Evolutionary conservation across 805 yeast species (phyloP).

Genomic region (Metschnikowia lochheadii): DNA sequence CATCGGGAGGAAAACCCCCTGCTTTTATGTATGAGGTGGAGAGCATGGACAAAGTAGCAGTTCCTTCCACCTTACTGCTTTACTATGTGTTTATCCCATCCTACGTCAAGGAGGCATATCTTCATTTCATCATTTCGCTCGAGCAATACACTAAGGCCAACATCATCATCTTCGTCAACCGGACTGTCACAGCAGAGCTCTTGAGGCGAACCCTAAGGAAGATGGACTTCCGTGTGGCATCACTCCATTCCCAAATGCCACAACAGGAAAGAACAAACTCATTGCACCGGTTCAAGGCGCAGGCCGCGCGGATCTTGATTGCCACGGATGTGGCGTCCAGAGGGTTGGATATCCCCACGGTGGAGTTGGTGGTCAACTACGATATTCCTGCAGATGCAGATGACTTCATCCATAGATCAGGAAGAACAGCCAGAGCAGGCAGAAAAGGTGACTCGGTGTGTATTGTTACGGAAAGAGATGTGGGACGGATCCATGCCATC

Average conservation of each 20-base stretch:
- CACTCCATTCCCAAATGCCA: constrained; percentile 92
- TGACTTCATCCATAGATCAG: constrained; percentile 94
- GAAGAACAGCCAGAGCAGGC: constrained; percentile 99
- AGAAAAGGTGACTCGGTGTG: constrained; percentile 79
- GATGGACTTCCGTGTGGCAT: constrained; percentile 76
- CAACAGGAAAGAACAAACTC: constrained; percentile 90
- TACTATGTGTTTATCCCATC: constrained; percentile 76
- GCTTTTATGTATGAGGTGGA: constrained; percentile 75
- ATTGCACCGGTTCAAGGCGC: constrained; percentile 87
- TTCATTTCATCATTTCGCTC: constrained; percentile 61
- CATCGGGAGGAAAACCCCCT: constrained; percentile 50
- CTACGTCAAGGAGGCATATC: constrained; percentile 84
- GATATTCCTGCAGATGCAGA: constrained; percentile 96
- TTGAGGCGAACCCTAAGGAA: constrained; percentile 70
- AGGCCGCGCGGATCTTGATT: constrained; percentile 86
- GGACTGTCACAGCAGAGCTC: constrained; percentile 87
- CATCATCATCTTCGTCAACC: constrained; percentile 85
- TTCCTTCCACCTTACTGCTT: constrained; percentile 68
- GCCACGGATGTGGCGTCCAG: constrained; percentile 98
- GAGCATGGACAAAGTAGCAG: constrained; percentile 66
- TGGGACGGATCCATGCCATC: constrained; percentile 74
- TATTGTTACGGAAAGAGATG: constrained; percentile 81
- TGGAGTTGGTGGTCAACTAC: constrained; percentile 82
- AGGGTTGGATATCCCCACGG: constrained; percentile 95
- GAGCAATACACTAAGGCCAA: constrained; percentile 62